Evolutionary conservation across 1,284 basidiomycete genomes (phyloP), one percentile per base, ranked within the genome.

Genomic region (Psilocybe mexicana): DNA sequence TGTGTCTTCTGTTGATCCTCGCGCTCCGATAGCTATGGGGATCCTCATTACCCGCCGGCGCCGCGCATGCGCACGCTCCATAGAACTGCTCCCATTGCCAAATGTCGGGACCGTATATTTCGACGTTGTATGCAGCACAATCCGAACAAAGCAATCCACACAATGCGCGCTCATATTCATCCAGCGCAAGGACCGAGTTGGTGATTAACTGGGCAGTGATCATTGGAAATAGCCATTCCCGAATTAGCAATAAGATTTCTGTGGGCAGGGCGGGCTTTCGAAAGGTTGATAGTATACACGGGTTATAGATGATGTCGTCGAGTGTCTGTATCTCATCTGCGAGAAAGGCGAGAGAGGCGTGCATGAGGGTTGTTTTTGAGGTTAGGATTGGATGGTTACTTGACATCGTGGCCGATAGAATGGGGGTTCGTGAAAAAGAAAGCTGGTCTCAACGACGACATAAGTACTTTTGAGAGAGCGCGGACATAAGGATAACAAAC

Each of bases 171-270:
- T 81, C 76, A 63, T 81, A 80, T 23, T 65, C 63, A 18, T 66
- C 64, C 25, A 80, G 69, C n/a, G 76, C 74, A n/a, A 63, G 54
- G 14, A 67, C 64, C 18, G 79, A 78, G 33, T 70, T 67, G 28
- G 61, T 56, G 52, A 76, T 69, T 52, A 77, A 70, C 36, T 73
- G 65, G 10, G 62, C 59, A 42, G 75, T 74, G 55, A 80, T 63
- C n/a, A 63, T 40, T 6, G 72, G 69, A 48, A 78, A 65, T 43
- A 81, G 72, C 43, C 74, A 69, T 35, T 66, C 61, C 14, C 80
- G 77, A 55, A 82, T 74, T 60, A 74, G 57, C 38, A 82, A 72
- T 52, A 84, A 74, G 14, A 85, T 62, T 62, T 85, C 84, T 26
- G 74, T 63, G 10, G 84, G 83, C 14, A 85, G 59, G 12, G 70